Evolutionary conservation across 345 rosid genomes (phyloP), one percentile per base, ranked within the genome.

Genomic region (Populus euphratica): DNA sequence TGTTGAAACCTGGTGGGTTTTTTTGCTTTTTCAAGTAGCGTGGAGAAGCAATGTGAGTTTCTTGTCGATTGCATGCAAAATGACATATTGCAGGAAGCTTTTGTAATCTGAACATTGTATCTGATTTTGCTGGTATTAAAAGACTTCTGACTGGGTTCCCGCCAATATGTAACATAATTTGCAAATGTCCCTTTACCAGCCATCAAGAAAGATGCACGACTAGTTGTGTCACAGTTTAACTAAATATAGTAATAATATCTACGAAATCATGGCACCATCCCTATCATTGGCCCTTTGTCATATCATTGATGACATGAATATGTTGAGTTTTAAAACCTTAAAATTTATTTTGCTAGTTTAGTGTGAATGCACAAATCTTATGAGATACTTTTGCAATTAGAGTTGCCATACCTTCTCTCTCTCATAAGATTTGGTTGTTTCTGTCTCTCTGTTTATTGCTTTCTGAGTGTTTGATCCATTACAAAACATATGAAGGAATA

Each of bases 21-120:
- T 38, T 91, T 96, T 68, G 88, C 88, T 80, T 89, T 92, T n/a
- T 98, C 92, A 96, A 93, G 94, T 12, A 91, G 92, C 73, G 93
- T 96, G 75, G 92, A 87, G 74, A 87, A 85, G 73, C 99, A 96
- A 69, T 90, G 97, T 87, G 82, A 85, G 85, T 83, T 81, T 81
- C 89, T 96, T 2, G 79, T 83, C 5, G 88, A 90, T 70, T 89
- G 87, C 87, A 80, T 90, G 80, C 80, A 78, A 69, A 86, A 62
- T 71, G 80, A 81, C 38, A 33, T 38, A 38, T 41, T 73, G 77
- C 75, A 52, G 81, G 84, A 73, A 71, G 83, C 83, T 90, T 96
- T 79, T 83, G 82, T 79, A 84, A 88, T 78, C 62, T 90, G 67
- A 81, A 78, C 61, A 72, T 85, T 20, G 91, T 88, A 75, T 74